phyloP scores from a whole-genome alignment of 1,284 basidiomycete genomes.

The Trametes versicolor region DNA sequence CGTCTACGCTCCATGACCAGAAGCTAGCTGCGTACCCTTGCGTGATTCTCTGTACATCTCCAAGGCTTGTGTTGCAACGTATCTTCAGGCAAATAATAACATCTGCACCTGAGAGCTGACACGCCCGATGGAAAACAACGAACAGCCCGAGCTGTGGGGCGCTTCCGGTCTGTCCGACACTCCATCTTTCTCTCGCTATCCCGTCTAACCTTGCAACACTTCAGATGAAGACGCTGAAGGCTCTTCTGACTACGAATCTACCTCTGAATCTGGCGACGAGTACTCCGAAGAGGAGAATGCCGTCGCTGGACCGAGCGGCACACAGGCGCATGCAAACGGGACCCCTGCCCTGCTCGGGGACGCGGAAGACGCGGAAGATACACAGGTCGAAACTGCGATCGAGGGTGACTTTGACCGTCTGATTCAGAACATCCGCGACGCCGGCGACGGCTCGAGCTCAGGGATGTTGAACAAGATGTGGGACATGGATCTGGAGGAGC shows the following conservation, averaged over 20 bases:
- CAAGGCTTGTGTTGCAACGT: neutral
- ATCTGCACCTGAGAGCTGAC: neutral
- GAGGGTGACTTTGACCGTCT: conserved; percentile 58
- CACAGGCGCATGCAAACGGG: neutral
- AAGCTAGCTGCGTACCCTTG: too few relatives aligned
- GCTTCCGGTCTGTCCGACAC: neutral
- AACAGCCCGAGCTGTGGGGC: neutral
- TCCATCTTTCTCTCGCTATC: neutral
- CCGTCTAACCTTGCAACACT: neutral
- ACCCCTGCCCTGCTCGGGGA: neutral
- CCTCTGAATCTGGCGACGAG: neutral
- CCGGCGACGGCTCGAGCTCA: conserved; percentile 55
- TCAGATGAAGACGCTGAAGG: neutral
- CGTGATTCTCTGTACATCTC: too few relatives aligned
- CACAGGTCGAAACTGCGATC: conserved; percentile 40
- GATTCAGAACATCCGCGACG: conserved; percentile 65
- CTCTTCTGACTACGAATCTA: neutral
- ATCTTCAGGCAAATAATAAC: neutral
- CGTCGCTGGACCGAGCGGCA: conserved; percentile 2
- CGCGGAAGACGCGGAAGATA: conserved; percentile 21
- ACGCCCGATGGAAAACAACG: neutral
- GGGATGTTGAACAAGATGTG: conserved; percentile 68
- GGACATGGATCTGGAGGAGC: conserved; percentile 73
- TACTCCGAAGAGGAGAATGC: neutral
- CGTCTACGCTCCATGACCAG: too few relatives aligned